Percentiles rank a stretch among this genome's conserved stretches.
phyloP scores from a whole-genome alignment of 768 basidiomycete genomes.

The Termitomyces sp. region DNA sequence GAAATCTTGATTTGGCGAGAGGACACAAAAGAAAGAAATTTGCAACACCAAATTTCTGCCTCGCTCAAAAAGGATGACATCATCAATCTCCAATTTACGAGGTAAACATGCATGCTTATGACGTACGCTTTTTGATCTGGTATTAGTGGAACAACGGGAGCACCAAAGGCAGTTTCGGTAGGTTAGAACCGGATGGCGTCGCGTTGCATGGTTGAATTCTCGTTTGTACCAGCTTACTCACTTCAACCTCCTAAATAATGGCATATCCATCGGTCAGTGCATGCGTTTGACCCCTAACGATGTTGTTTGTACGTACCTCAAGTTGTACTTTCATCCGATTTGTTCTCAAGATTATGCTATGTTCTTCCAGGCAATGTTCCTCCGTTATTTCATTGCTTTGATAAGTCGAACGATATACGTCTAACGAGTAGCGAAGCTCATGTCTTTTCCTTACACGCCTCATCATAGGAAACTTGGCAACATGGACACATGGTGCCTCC shows the following conservation, averaged over 20 bases:
- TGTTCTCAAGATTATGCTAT: neutral
- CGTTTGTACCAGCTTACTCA: constrained; percentile 60
- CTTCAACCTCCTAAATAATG: constrained; percentile 75
- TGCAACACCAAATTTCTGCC: constrained; percentile 35
- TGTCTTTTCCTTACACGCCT: constrained; percentile 42
- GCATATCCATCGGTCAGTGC: constrained; percentile 57
- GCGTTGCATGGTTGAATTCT: neutral
- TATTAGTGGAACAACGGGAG: constrained; percentile 70
- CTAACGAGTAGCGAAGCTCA: neutral
- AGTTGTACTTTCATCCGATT: neutral
- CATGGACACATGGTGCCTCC: constrained; percentile 68
- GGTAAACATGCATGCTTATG: constrained; percentile 31
- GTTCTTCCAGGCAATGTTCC: constrained; percentile 63
- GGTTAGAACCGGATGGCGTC: constrained; percentile 11
- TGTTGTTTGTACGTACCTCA: constrained; percentile 50
- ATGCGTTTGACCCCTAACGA: constrained; percentile 67
- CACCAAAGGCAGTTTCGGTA: constrained; percentile 81
- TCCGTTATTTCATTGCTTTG: constrained; percentile 86
- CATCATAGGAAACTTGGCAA: constrained; percentile 74
- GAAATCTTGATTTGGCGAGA: constrained; percentile 69
- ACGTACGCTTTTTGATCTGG: neutral
- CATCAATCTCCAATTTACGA: constrained; percentile 83
- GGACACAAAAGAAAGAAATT: constrained; percentile 33
- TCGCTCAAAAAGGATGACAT: constrained; percentile 58
- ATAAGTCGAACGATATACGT: constrained; percentile 44